These are phyloP conservation scores for Myxozyma neotropica DNA, from an alignment of 805 yeast genomes.

Conservation along the genomic window DNA sequence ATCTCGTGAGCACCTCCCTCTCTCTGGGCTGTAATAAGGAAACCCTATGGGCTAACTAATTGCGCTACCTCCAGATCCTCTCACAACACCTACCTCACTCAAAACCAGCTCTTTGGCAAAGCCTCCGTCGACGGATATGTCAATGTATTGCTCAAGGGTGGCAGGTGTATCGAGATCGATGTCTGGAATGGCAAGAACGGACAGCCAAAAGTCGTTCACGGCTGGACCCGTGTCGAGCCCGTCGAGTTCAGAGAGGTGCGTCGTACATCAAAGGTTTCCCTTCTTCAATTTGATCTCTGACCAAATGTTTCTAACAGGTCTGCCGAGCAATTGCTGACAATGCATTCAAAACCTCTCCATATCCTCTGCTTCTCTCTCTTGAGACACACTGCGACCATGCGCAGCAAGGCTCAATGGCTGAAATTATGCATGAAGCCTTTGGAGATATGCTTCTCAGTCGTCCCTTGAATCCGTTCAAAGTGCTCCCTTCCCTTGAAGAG, in stretches of 20 bases:
- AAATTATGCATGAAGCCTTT: conserved; percentile 56
- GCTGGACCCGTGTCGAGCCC: conserved; percentile 75
- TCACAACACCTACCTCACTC: conserved; percentile 86
- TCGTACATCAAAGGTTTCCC: conserved; percentile 46
- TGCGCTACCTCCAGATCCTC: too few species aligned
- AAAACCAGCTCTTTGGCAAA: conserved; percentile 84
- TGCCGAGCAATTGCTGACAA: conserved; percentile 64
- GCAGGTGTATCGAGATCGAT: conserved; percentile 89
- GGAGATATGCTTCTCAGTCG: conserved; percentile 57
- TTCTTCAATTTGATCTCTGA: background rate
- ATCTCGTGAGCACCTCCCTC: conserved; percentile 54
- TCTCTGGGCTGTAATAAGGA: background rate
- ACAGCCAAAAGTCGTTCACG: conserved; percentile 83
- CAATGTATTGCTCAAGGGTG: conserved; percentile 85
- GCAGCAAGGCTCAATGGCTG: conserved; percentile 62
- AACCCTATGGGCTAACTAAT: background rate
- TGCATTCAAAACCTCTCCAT: conserved; percentile 84
- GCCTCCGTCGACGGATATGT: conserved; percentile 89
- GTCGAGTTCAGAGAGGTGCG: conserved; percentile 68
- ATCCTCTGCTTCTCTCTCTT: conserved; percentile 79
- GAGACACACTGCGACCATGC: conserved; percentile 75
- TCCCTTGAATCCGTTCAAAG: conserved; percentile 42
- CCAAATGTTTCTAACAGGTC: background rate
- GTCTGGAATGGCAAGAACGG: conserved; percentile 74
- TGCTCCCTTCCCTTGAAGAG: conserved; percentile 71